These are phyloP conservation scores for Lumnitzera littorea DNA, from an alignment of 345 rosid genomes.

Conservation along the genomic window DNA sequence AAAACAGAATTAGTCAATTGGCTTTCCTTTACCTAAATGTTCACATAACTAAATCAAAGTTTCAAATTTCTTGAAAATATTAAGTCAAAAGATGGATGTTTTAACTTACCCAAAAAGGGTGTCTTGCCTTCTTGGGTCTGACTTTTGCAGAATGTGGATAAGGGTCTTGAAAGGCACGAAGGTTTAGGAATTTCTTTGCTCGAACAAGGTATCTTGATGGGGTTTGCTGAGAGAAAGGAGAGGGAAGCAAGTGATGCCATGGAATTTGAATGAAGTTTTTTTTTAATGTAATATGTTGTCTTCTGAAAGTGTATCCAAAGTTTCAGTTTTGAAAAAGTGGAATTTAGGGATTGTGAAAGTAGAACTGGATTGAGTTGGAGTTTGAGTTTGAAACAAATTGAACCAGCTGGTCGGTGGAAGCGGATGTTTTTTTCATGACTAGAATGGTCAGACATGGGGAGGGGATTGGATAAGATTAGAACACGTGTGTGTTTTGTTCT, in stretches of 20 bases:
- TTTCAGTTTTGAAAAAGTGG: too few species aligned
- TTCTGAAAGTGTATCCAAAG: too few species aligned
- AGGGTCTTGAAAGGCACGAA: conserved; percentile 17
- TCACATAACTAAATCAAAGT: too few species aligned
- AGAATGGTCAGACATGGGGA: not conserved
- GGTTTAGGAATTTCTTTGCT: conserved; percentile 5
- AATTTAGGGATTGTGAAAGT: too few species aligned
- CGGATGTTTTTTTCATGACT: not conserved
- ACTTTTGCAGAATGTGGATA: conserved; percentile 14
- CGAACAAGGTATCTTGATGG: conserved; percentile 11
- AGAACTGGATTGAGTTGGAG: too few species aligned
- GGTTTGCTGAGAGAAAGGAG: conserved; percentile 22
- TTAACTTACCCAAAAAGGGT: conserved; percentile 21
- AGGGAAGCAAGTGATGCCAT: conserved; percentile 44
- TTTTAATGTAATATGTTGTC: too few species aligned
- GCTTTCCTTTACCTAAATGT: conserved; percentile 4
- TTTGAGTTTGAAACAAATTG: not conserved
- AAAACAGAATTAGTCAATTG: conserved; percentile 6
- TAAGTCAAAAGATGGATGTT: not conserved
- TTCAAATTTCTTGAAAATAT: not conserved
- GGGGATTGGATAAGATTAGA: conserved; percentile 1
- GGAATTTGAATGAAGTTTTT: not conserved
- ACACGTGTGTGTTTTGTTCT: not conserved
- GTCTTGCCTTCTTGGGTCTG: conserved; percentile 8
- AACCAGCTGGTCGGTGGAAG: not conserved